phyloP scores from a whole-genome alignment of 805 yeast species.

The Saccharomycopsis malanga region DNA sequence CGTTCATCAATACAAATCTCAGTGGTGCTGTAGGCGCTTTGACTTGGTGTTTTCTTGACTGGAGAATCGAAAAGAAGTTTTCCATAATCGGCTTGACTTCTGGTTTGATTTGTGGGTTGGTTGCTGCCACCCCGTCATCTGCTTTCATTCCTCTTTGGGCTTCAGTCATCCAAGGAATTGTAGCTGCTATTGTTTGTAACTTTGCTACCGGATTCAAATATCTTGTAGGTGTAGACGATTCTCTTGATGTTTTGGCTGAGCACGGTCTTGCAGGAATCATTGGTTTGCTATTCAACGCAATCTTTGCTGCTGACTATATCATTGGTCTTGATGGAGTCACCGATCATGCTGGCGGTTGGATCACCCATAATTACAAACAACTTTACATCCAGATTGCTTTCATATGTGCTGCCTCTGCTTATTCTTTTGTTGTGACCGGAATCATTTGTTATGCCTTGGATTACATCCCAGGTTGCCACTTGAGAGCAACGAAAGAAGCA shows the following conservation, averaged over 20 bases:
- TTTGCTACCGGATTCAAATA: conserved; percentile 84
- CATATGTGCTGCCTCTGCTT: conserved; percentile 66
- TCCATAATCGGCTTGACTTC: conserved; percentile 93
- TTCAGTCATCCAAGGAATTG: conserved; percentile 75
- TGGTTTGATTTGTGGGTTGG: conserved; percentile 91
- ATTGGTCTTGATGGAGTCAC: conserved; percentile 86
- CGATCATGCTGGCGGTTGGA: conserved; percentile 86
- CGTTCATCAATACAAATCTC: conserved; percentile 85
- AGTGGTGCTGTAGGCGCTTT: conserved; percentile 88
- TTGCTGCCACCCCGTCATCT: conserved; percentile 94
- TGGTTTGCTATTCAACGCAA: conserved; percentile 81
- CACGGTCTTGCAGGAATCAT: conserved; percentile 95
- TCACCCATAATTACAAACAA: conserved; percentile 84
- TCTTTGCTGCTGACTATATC: conserved; percentile 82
- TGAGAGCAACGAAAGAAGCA: conserved; percentile 77
- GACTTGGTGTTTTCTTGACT: conserved; percentile 89
- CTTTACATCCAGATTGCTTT: conserved; percentile 86
- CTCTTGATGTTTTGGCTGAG: conserved; percentile 94
- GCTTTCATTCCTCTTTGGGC: conserved; percentile 92
- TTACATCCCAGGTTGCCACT: conserved; percentile 51
- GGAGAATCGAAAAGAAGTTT: conserved; percentile 82
- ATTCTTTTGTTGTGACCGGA: conserved; percentile 69
- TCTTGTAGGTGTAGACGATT: conserved; percentile 76
- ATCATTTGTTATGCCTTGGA: conserved; percentile 56
- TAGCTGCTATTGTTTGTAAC: conserved; percentile 80